Percentiles rank a stretch among this genome's conserved stretches.
These are phyloP conservation scores for Ormosia semicastrata DNA, from an alignment of 306 rosid species.

Conservation along the genomic window DNA sequence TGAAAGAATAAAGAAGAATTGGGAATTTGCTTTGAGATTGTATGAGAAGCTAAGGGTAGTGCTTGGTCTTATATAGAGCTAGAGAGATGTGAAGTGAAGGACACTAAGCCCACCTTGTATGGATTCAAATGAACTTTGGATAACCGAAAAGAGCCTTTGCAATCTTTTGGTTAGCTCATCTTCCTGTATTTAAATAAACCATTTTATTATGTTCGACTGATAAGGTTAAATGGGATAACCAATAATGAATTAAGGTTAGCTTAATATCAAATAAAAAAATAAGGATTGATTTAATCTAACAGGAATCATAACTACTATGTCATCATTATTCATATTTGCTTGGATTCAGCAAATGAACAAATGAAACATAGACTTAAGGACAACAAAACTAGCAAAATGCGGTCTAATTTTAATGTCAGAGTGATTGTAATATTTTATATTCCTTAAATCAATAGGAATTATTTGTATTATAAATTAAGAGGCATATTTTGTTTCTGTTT, in stretches of 20 bases:
- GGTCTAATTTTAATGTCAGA: not conserved
- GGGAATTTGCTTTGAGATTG: constrained; percentile 15
- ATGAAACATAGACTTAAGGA: not conserved
- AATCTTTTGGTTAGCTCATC: constrained; percentile 18
- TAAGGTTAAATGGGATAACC: not conserved
- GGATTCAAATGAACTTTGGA: not conserved
- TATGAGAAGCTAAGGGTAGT: not conserved
- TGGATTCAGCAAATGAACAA: not conserved
- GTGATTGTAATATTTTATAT: not conserved
- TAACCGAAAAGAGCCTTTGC: not conserved
- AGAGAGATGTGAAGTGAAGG: not conserved
- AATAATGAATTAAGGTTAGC: not conserved
- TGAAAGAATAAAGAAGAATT: not conserved
- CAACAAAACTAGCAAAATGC: not conserved
- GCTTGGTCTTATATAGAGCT: constrained; percentile 18
- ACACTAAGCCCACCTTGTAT: not conserved
- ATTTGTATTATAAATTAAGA: not conserved
- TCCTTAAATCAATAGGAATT: not conserved
- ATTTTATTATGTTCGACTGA: too few species aligned
- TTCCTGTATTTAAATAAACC: constrained; percentile 10
- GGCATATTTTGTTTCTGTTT: not conserved
- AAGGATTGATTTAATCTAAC: not conserved
- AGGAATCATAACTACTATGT: not conserved
- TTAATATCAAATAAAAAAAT: not conserved
- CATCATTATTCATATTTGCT: not conserved